These are phyloP conservation scores for Strigomonas culicis DNA, from an alignment of 208 protist species.

Conservation along the genomic window DNA sequence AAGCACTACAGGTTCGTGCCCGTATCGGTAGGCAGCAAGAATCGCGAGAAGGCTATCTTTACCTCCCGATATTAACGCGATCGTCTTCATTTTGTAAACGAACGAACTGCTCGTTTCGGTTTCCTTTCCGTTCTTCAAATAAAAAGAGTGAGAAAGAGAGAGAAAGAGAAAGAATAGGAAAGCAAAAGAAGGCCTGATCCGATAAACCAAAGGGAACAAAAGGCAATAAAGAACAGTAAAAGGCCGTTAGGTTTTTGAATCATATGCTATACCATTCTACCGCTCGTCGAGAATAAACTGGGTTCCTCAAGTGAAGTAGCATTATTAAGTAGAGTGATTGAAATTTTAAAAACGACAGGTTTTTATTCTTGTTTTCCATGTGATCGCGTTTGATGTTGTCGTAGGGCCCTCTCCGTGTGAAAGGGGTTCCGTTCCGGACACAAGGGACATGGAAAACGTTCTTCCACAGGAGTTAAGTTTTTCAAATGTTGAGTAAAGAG, in stretches of 20 bases:
- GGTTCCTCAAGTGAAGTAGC: too few relatives aligned
- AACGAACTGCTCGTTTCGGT: too few relatives aligned
- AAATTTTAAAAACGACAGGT: too few relatives aligned
- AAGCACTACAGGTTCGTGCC: constrained; percentile 95
- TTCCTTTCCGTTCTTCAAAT: not conserved
- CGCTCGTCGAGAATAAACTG: too few relatives aligned
- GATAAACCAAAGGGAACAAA: not conserved
- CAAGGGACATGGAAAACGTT: constrained; percentile 10
- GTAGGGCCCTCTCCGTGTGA: constrained; percentile 19
- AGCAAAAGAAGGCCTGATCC: not conserved
- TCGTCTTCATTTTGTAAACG: constrained; percentile 95
- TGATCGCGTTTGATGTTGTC: constrained; percentile 15
- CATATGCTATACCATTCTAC: too few relatives aligned
- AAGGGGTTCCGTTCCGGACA: constrained; percentile 25
- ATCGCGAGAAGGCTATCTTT: constrained; percentile 97
- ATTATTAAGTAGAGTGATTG: too few relatives aligned
- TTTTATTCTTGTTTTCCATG: not conserved
- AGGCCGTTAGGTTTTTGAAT: too few relatives aligned
- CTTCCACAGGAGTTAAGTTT: not conserved
- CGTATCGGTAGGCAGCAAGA: constrained; percentile 92
- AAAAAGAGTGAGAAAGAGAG: constrained; percentile 1
- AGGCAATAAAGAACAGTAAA: not conserved
- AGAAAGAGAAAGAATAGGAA: constrained; percentile 1
- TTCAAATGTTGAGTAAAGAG: not conserved
- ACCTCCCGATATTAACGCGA: constrained; percentile 96